Evolutionary conservation across 2,329 filamentous ascomycete species (phyloP), one percentile per base, ranked within the genome.

Genomic region (Sphaerostilbella broomeana): DNA sequence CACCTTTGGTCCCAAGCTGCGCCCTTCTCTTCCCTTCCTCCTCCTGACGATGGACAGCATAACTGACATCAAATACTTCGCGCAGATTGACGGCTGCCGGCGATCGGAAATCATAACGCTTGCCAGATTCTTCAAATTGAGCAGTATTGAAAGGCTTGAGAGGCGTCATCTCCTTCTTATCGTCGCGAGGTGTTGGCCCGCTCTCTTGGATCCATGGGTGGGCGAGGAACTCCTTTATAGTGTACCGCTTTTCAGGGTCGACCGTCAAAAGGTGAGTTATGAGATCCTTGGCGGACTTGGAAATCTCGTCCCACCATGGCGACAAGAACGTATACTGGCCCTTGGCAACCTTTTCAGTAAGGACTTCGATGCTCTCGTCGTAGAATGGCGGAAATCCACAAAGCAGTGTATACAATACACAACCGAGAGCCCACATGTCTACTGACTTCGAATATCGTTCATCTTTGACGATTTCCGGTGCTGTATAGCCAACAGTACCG

Each of bases 291-390:
- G 92, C 92, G 4, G 86, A 82, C 60, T 92, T 88, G 45, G 90
- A 95, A 46, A 98, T 97, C 43, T 95, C 89, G 51, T 98, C 92
- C 92, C 92, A 98, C 92, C 92, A 98, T 0, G 92, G 92, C 3
- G 90, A 97, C 29, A 98, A 68, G 69, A 98, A 98, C 1, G 92
- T 97, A 61, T 92, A 98, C 65, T 97, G 88, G 34, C 92, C 92
- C 55, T 86, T 83, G 20, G 92, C 92, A 13, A 98, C 92, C 71
- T 98, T 98, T 59, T 98, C 90, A 2, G 92, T 97, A 45, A 98
- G 76, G 1, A 94, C 84, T 57, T 95, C 88, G 51, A 98, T 97
- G 56, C 87, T 95, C 66, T 98, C 92, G 52, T 98, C 92, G 62
- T 98, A 95, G 64, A 98, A 98, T 3, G 92, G 92, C 8, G 92